phyloP scores from a whole-genome alignment of 768 basidiomycete species.

The Calocybe gangraenosa region DNA sequence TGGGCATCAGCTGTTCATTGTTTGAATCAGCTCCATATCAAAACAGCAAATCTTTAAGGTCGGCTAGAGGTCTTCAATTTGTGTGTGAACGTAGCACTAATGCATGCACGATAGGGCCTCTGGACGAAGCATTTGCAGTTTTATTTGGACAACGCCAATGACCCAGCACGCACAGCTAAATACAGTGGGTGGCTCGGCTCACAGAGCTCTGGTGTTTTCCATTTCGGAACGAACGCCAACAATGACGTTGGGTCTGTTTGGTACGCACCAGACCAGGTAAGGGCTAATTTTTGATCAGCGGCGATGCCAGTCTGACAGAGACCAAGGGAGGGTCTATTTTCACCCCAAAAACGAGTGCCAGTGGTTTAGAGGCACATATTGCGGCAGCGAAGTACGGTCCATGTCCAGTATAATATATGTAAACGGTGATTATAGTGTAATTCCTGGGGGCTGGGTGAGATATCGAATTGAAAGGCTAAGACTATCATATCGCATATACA shows the following conservation, averaged over 20 bases:
- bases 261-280: slow-evolving; percentile 38
- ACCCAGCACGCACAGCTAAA: slow-evolving; percentile 36
- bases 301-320: neutral
- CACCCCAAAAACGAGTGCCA: slow-evolving; percentile 39
- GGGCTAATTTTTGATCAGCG: neutral
- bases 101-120: slow-evolving; percentile 32
- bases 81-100: neutral
- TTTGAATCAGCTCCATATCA: neutral
- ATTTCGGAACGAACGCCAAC: slow-evolving; percentile 35
- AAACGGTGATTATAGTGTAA: slow-evolving; percentile 15
- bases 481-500: slow-evolving; percentile 8
- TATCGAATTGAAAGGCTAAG: slow-evolving; percentile 3
- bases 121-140: slow-evolving; percentile 51
- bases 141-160: slow-evolving; percentile 43
- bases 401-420: no score
- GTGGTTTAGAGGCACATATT: slow-evolving; percentile 39
- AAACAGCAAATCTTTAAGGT: slow-evolving; percentile 43
- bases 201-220: slow-evolving; percentile 38
- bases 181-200: slow-evolving; percentile 37
- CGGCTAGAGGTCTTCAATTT: neutral
- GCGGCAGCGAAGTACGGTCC: slow-evolving; percentile 40
- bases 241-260: slow-evolving; percentile 44
- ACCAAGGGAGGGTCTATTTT: slow-evolving; percentile 37
- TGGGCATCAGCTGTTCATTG: neutral
- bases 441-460: slow-evolving; percentile 6